Evolutionary conservation across 2,329 filamentous ascomycete genomes (phyloP).

Genomic region (Penicillium concentricum): DNA sequence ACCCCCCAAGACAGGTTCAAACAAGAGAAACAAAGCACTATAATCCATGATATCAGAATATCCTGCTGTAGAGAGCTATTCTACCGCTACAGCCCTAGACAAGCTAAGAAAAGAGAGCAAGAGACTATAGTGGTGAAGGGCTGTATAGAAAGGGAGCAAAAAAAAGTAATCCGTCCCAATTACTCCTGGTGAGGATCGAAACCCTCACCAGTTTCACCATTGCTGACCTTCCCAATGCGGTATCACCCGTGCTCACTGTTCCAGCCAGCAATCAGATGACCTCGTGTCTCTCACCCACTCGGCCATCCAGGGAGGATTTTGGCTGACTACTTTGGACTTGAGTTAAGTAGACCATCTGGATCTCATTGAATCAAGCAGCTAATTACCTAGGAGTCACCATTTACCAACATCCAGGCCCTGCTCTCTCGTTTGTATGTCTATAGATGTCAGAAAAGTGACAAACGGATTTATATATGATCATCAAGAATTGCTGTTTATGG

Average conservation of each 20-base stretch:
- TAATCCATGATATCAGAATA: not conserved
- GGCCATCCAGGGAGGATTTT: not conserved
- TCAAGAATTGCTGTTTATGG: not conserved
- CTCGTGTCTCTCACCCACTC: slow-evolving; percentile 4
- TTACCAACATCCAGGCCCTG: too few relatives aligned
- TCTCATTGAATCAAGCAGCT: too few relatives aligned
- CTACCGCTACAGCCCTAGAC: not conserved
- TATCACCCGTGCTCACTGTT: not conserved
- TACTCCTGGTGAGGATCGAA: not conserved
- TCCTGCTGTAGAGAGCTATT: not conserved
- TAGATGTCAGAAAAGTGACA: not conserved
- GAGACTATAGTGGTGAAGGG: not conserved
- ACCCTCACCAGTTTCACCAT: not conserved
- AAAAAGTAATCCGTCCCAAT: not conserved
- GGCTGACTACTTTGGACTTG: too few relatives aligned
- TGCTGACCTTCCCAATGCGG: not conserved
- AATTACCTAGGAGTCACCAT: too few relatives aligned
- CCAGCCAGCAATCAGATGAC: not conserved
- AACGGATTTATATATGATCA: not conserved
- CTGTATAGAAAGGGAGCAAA: not conserved
- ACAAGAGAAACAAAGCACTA: not conserved
- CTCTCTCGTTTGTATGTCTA: not conserved
- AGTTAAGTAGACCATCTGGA: too few relatives aligned
- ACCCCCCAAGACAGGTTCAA: not conserved
- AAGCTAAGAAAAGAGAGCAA: not conserved